Percentiles rank a stretch among this genome's conserved stretches.
Evolutionary conservation across 805 yeast genomes (phyloP).

Genomic region (Metschnikowia gelsemii): DNA sequence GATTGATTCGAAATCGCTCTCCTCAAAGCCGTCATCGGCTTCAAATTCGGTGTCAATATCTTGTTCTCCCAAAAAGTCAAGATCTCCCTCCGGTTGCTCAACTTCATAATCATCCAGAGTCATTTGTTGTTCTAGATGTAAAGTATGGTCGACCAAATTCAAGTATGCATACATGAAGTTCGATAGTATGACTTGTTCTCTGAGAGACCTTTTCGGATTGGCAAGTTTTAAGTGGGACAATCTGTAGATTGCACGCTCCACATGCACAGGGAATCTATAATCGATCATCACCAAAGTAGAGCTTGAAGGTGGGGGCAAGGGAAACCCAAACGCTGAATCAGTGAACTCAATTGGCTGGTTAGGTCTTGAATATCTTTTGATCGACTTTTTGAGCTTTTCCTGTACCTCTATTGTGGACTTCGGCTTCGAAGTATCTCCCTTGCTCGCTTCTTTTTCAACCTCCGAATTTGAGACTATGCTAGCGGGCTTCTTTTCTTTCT

Average conservation of each 20-base stretch:
- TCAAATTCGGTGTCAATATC: conserved; percentile 23
- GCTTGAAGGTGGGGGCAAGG: conserved; percentile 74
- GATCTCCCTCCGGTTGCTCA: conserved; percentile 19
- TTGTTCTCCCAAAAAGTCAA: conserved; percentile 18
- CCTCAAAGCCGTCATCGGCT: conserved; percentile 19
- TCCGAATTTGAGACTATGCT: neutral
- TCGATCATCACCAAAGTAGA: conserved; percentile 80
- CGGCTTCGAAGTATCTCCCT: conserved; percentile 24
- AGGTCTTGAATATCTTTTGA: conserved; percentile 41
- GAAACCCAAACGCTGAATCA: conserved; percentile 86
- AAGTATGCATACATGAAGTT: conserved; percentile 97
- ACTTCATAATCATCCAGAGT: conserved; percentile 21
- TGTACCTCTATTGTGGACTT: conserved; percentile 42
- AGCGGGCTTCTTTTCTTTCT: conserved; percentile 10
- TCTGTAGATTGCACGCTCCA: conserved; percentile 92
- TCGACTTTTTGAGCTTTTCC: conserved; percentile 43
- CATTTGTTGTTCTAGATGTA: conserved; percentile 65
- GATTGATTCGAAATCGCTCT: conserved; percentile 18
- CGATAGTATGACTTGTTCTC: conserved; percentile 89
- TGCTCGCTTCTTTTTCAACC: conserved; percentile 9
- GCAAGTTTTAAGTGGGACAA: conserved; percentile 91
- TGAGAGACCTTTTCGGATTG: conserved; percentile 84
- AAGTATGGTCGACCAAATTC: conserved; percentile 89
- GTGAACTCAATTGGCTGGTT: conserved; percentile 51
- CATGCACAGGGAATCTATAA: conserved; percentile 88